A percentile compares a stretch with the other conserved stretches of the same genome.
Conservation (phyloP, 2,329 filamentous ascomycete genomes). For the Talaromyces sp. region DNA sequence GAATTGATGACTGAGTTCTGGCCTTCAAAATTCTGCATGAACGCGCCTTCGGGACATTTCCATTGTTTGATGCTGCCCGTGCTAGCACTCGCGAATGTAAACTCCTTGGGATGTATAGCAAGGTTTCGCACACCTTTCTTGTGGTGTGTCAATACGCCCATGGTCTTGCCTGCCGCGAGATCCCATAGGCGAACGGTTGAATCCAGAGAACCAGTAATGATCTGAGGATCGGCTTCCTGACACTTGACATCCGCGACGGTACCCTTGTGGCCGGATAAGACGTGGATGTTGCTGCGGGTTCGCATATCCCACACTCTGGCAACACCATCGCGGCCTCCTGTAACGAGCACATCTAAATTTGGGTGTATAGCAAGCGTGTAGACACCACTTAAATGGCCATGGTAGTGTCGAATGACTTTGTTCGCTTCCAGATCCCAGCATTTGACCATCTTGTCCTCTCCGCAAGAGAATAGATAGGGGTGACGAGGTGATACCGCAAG, state of each 20-base stretch:
- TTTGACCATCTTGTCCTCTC: slow-evolving; percentile 99
- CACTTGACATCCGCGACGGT: slow-evolving; percentile 88
- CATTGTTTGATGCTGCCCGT: slow-evolving; percentile 97
- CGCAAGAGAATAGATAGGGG: slow-evolving; percentile 95
- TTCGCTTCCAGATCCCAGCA: slow-evolving; percentile 99
- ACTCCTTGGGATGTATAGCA: slow-evolving; percentile 82
- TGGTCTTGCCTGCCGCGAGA: slow-evolving; percentile 90
- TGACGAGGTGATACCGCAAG: slow-evolving; percentile 89
- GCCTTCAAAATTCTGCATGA: slow-evolving; percentile 98
- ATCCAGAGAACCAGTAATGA: slow-evolving; percentile 91
- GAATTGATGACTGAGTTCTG: slow-evolving; percentile 97
- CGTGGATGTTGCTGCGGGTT: slow-evolving; percentile 91
- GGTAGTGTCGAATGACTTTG: slow-evolving; percentile 96
- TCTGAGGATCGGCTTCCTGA: slow-evolving; percentile 93
- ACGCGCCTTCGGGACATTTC: slow-evolving; percentile 96
- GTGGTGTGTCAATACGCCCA: slow-evolving; percentile 95
- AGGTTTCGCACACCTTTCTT: slow-evolving; percentile 93
- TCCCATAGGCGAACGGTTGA: slow-evolving; percentile 92
- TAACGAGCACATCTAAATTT: slow-evolving; percentile 89
- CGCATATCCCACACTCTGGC: slow-evolving; percentile 98
- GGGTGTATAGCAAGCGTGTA: slow-evolving; percentile 93
- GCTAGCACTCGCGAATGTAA: slow-evolving; percentile 91
- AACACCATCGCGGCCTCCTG: slow-evolving; percentile 89
- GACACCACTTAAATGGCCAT: slow-evolving; percentile 92
- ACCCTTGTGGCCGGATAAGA: slow-evolving; percentile 82